Conservation (phyloP, 148 eudicot genomes). For the Rhododendron molle region DNA sequence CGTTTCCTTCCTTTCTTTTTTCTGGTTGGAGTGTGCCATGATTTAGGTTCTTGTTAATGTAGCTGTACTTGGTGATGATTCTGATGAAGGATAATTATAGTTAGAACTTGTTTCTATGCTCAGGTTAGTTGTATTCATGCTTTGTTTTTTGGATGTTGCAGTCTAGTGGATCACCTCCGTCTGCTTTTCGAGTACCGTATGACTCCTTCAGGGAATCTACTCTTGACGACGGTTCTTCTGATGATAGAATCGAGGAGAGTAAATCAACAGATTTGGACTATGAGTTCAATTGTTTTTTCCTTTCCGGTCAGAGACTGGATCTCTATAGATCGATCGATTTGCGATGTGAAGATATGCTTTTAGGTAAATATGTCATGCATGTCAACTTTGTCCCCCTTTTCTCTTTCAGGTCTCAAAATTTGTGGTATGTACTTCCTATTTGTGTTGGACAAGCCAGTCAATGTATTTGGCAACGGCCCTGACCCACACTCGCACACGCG, state of each 20-base stretch:
- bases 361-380: slow-evolving; percentile 41
- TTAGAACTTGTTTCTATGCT: background rate
- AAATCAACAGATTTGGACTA: slow-evolving; percentile 62
- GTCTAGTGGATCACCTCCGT: slow-evolving; percentile 84
- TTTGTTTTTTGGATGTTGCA: slow-evolving; percentile 35
- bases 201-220: slow-evolving; percentile 57
- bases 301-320: slow-evolving; percentile 67
- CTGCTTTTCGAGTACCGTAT: slow-evolving; percentile 83
- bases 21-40: background rate
- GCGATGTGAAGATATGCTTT: slow-evolving; percentile 94
- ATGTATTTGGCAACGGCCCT: background rate
- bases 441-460: background rate
- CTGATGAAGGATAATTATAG: background rate
- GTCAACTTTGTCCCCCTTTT: background rate
- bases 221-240: slow-evolving; percentile 14
- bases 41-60: background rate
- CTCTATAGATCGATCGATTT: slow-evolving; percentile 83
- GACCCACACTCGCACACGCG: too few species aligned
- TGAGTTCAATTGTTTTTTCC: slow-evolving; percentile 80
- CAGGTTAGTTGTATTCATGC: slow-evolving; percentile 5
- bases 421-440: background rate
- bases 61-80: background rate
- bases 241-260: slow-evolving; percentile 29
- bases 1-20: background rate
- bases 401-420: slow-evolving; percentile 3